These are phyloP conservation scores for Jaltomata sinuosa DNA, from an alignment of 257 asterid species.

Conservation along the genomic window DNA sequence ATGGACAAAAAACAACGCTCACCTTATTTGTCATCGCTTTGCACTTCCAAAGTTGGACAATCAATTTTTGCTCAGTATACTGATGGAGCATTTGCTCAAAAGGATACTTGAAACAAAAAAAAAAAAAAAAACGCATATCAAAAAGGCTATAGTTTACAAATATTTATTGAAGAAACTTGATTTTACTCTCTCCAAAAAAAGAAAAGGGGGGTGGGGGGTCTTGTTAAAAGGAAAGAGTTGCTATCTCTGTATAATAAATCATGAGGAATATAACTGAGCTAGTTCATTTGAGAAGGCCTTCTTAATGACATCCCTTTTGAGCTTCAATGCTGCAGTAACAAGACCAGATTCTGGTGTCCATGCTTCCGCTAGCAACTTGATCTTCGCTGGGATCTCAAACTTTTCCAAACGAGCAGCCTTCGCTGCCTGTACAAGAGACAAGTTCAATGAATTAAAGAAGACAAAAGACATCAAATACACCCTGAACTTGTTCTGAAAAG, in stretches of 20 bases:
- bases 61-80: background rate
- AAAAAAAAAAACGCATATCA: background rate
- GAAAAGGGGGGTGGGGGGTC: background rate
- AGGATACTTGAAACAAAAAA: background rate
- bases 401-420: constrained; percentile 34
- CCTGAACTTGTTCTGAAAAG: no score
- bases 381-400: constrained; percentile 42
- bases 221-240: background rate
- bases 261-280: constrained; percentile 45
- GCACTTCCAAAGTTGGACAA: background rate
- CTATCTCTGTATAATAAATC: constrained; percentile 6
- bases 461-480: no score
- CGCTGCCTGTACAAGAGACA: constrained; percentile 22
- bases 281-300: constrained; percentile 70
- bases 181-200: background rate
- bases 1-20: background rate
- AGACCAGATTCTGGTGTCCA: constrained; percentile 54
- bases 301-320: constrained; percentile 51
- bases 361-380: constrained; percentile 31
- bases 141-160: background rate
- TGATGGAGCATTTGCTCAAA: background rate
- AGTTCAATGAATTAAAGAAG: background rate
- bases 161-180: background rate
- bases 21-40: background rate
- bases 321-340: constrained; percentile 45